Evolutionary conservation across 2,329 filamentous ascomycete genomes (phyloP).

Genomic region (Zymoseptoria ardabiliae): DNA sequence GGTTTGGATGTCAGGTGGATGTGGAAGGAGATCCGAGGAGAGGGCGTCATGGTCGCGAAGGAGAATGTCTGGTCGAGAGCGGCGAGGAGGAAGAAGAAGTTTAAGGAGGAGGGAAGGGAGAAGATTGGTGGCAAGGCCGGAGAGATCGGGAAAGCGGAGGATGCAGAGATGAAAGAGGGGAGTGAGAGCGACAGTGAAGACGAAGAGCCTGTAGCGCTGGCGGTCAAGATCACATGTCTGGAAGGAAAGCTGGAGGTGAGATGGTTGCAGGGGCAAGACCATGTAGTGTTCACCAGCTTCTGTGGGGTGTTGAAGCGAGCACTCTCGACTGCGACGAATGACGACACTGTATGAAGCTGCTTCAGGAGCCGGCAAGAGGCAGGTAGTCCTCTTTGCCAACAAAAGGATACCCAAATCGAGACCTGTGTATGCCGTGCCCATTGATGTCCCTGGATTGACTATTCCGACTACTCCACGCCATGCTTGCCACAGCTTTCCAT

Average conservation of each 20-base stretch:
- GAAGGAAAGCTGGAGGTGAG: conserved; percentile 43
- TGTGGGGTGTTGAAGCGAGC: conserved; percentile 63
- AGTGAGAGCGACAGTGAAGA: conserved; percentile 24
- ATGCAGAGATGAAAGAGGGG: conserved; percentile 27
- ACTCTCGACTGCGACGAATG: conserved; percentile 1
- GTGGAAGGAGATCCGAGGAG: conserved; percentile 49
- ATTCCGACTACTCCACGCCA: neutral
- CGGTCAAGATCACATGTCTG: conserved; percentile 34
- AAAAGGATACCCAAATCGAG: neutral
- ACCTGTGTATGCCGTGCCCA: neutral
- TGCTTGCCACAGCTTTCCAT: neutral
- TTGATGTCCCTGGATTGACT: neutral
- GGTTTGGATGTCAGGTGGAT: conserved; percentile 57
- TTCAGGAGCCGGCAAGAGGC: neutral
- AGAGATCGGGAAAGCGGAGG: conserved; percentile 11
- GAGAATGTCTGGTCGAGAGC: conserved; percentile 72
- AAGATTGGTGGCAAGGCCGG: conserved; percentile 26
- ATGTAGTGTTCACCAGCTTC: conserved; percentile 76
- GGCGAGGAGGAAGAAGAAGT: conserved; percentile 55
- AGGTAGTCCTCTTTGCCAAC: neutral
- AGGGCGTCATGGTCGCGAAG: conserved; percentile 57
- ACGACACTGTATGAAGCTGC: neutral
- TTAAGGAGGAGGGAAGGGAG: conserved; percentile 13
- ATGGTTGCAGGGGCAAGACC: conserved; percentile 70
- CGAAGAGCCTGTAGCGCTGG: conserved; percentile 32